These are phyloP conservation scores for Lophiostoma macrostomum DNA, from an alignment of 495 filamentous ascomycete genomes.

Conservation along the genomic window DNA sequence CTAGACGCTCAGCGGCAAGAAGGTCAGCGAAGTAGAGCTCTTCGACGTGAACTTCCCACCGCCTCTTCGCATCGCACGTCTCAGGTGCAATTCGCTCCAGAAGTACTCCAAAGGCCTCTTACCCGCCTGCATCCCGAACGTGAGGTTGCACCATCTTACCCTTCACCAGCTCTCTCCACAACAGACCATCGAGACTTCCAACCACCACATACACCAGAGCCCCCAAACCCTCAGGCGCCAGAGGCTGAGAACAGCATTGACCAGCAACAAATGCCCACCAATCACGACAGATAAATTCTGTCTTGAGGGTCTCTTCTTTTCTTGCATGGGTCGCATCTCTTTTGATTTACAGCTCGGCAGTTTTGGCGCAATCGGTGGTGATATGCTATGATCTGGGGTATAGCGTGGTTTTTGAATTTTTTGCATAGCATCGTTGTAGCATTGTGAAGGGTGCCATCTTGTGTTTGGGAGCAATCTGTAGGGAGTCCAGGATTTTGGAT, in stretches of 20 bases:
- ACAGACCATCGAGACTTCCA: neutral
- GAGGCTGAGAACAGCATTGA: neutral
- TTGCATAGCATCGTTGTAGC: conserved; percentile 1
- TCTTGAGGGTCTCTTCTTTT: neutral
- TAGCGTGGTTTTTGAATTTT: too few species aligned
- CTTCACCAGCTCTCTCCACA: neutral
- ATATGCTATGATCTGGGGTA: too few species aligned
- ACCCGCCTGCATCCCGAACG: neutral
- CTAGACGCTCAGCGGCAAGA: too few species aligned
- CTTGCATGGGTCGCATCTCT: neutral
- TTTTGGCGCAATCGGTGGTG: conserved; percentile 1
- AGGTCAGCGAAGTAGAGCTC: too few species aligned
- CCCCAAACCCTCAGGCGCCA: neutral
- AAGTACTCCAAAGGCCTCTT: conserved; percentile 14
- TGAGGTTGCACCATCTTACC: neutral
- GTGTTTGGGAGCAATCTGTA: too few species aligned
- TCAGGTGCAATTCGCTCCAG: conserved; percentile 25
- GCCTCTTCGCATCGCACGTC: conserved; percentile 5
- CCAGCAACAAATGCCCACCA: conserved; percentile 2
- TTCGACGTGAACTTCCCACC: neutral
- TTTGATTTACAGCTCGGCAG: neutral
- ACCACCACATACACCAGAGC: neutral
- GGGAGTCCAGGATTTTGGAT: too few species aligned
- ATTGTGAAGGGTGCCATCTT: neutral
- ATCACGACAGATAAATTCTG: conserved; percentile 18